Percentiles rank a stretch among this genome's conserved stretches.
Evolutionary conservation across 345 rosid species (phyloP).

Genomic region (Psidium guajava): DNA sequence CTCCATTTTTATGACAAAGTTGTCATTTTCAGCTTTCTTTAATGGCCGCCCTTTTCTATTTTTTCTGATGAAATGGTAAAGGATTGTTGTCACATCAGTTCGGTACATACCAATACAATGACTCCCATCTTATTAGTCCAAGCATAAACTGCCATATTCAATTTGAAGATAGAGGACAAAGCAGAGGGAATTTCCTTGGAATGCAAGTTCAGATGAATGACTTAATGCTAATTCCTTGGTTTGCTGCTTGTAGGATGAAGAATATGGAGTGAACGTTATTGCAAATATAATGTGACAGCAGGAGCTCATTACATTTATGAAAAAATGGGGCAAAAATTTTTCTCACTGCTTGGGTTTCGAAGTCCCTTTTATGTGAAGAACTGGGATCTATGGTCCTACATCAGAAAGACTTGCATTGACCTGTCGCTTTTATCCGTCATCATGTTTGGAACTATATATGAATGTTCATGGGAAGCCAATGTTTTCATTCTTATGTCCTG

Average conservation of each 20-base stretch:
- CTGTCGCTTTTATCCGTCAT: neutral
- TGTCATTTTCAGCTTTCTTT: too few relatives aligned
- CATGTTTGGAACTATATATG: neutral
- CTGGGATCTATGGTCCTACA: neutral
- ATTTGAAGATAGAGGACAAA: neutral
- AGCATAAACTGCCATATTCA: neutral
- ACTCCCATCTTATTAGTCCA: neutral
- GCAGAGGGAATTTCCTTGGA: neutral
- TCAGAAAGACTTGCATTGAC: neutral
- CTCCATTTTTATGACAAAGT: too few relatives aligned
- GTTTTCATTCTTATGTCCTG: neutral
- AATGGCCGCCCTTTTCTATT: too few relatives aligned
- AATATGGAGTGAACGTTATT: too few relatives aligned
- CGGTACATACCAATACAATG: neutral
- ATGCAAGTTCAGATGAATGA: neutral
- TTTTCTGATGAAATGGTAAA: neutral
- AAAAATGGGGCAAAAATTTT: neutral
- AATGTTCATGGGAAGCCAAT: neutral
- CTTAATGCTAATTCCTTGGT: neutral
- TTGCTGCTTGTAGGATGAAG: neutral
- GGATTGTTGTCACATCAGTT: neutral
- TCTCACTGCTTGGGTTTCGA: neutral
- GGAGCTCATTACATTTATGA: neutral
- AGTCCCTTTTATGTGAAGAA: neutral
- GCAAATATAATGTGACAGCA: neutral